phyloP scores from a whole-genome alignment of 768 basidiomycete genomes.

The Hypholoma fasciculare region DNA sequence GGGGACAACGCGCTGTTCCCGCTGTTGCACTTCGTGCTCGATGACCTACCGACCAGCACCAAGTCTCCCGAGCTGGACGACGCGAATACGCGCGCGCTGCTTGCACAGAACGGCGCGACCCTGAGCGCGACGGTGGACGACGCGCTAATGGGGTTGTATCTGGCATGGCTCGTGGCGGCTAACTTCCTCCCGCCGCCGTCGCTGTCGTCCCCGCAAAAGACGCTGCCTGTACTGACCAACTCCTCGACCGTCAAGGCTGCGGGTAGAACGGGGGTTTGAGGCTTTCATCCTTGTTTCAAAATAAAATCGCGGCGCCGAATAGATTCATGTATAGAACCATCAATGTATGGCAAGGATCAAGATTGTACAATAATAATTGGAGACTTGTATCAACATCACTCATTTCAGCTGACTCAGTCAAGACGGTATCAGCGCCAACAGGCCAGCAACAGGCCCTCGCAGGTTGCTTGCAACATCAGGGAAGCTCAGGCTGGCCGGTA shows the following conservation, averaged over 20 bases:
- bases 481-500: too few relatives aligned
- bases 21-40: slow-evolving; percentile 93
- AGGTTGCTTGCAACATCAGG: too few relatives aligned
- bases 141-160: slow-evolving; percentile 78
- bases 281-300: not conserved
- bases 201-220: slow-evolving; percentile 33
- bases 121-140: slow-evolving; percentile 67
- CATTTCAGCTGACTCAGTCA: too few relatives aligned
- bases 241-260: slow-evolving; percentile 55
- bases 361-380: not conserved
- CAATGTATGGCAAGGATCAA: not conserved
- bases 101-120: slow-evolving; percentile 40
- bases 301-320: not conserved
- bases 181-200: slow-evolving; percentile 73
- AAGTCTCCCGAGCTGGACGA: slow-evolving; percentile 92
- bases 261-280: slow-evolving; percentile 62
- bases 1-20: slow-evolving; percentile 99
- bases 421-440: too few relatives aligned
- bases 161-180: slow-evolving; percentile 89
- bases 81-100: slow-evolving; percentile 70
- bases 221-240: slow-evolving; percentile 48
- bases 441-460: too few relatives aligned
- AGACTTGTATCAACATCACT: not conserved
- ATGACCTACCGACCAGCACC: slow-evolving; percentile 95
- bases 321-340: not conserved